phyloP scores from a whole-genome alignment of 208 protist genomes.

The Leishmania guyanensis region DNA sequence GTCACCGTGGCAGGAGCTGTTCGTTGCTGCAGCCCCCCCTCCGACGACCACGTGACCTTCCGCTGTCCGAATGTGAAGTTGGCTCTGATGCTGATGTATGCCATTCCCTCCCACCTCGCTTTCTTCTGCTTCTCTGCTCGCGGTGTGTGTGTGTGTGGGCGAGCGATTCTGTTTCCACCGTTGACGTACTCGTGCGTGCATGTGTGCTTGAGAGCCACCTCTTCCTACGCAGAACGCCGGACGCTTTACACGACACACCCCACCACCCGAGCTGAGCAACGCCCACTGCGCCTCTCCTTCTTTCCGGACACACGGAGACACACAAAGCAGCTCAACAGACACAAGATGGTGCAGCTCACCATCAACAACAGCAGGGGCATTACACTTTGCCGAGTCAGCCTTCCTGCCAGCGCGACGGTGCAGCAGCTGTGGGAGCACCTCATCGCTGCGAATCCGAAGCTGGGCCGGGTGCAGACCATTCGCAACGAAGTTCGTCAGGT shows the following conservation, averaged over 20 bases:
- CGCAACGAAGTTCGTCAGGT: constrained; percentile 22
- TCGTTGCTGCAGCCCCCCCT: not conserved
- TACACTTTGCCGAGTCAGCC: constrained; percentile 4
- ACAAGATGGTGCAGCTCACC: constrained; percentile 23
- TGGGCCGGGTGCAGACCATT: not conserved
- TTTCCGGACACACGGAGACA: not conserved
- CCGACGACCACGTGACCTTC: not conserved
- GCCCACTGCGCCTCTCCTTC: not conserved
- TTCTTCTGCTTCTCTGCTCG: not conserved
- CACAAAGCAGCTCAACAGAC: not conserved
- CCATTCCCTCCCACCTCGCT: not conserved
- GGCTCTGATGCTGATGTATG: too few species aligned
- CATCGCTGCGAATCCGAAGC: not conserved
- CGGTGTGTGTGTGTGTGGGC: not conserved
- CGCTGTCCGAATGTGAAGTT: too few species aligned
- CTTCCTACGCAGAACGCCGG: not conserved
- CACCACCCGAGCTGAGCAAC: too few species aligned
- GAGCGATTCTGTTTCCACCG: too few species aligned
- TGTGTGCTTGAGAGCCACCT: not conserved
- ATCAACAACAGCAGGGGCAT: constrained; percentile 3
- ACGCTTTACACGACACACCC: too few species aligned
- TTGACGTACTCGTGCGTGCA: not conserved
- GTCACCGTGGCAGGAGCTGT: not conserved
- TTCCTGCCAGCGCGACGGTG: constrained; percentile 12
- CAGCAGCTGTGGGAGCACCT: constrained; percentile 6